Conservation (phyloP, 257 asterid species). For the Ilex asprella region DNA sequence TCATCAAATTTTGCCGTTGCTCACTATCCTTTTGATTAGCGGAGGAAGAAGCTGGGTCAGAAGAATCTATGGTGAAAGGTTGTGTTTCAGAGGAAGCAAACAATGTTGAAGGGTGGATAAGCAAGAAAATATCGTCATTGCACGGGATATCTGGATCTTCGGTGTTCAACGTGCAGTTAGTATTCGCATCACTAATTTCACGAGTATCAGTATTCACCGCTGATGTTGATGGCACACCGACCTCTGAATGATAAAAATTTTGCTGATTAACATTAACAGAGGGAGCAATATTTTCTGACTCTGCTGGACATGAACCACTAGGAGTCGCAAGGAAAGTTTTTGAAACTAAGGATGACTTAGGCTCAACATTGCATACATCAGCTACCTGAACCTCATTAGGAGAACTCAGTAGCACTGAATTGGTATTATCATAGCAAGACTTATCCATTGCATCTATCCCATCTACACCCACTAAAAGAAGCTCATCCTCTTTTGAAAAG, state of each 20-base stretch:
- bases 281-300: constrained; percentile 24
- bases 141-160: constrained; percentile 96
- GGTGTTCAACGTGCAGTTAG: constrained; percentile 61
- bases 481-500: constrained; percentile 73
- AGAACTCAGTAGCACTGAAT: constrained; percentile 31
- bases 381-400: constrained; percentile 29
- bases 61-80: constrained; percentile 23
- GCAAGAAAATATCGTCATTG: constrained; percentile 97
- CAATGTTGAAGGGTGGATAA: constrained; percentile 74
- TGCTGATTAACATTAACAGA: constrained; percentile 23
- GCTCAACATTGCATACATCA: constrained; percentile 28
- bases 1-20: constrained; percentile 26
- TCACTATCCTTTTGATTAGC: constrained; percentile 33
- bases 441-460: constrained; percentile 35
- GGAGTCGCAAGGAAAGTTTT: constrained; percentile 27
- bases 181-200: constrained; percentile 40
- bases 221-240: constrained; percentile 34
- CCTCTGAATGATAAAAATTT: constrained; percentile 28
- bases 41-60: constrained; percentile 27
- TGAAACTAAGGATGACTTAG: constrained; percentile 19
- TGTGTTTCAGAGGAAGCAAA: constrained; percentile 51
- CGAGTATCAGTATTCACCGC: constrained; percentile 30
- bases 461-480: constrained; percentile 47
- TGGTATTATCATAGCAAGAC: constrained; percentile 21
- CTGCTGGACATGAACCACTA: constrained; percentile 25